Conservation (phyloP, 768 basidiomycete genomes). For the Kwoniella europaea region DNA sequence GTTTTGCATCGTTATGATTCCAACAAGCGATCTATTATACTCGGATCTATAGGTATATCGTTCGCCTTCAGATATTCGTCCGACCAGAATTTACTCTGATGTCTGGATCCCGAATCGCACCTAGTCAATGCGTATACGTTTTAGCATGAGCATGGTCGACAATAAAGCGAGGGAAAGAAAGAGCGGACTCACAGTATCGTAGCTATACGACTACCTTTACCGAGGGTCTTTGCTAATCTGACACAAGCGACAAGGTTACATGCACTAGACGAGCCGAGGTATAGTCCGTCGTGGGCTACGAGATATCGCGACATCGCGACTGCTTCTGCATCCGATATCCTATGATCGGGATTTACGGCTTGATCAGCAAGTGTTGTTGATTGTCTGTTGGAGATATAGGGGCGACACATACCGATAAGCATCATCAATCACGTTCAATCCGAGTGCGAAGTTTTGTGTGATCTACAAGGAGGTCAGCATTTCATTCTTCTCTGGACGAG, state of each 20-base stretch:
- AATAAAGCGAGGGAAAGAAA: neutral
- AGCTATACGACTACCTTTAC: constrained; percentile 72
- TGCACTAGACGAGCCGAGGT: constrained; percentile 93
- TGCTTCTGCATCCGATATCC: constrained; percentile 90
- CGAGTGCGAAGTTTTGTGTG: constrained; percentile 86
- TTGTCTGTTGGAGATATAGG: no score
- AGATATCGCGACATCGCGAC: constrained; percentile 95
- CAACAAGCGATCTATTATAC: constrained; percentile 38
- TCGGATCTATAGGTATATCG: constrained; percentile 39
- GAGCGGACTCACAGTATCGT: constrained; percentile 72
- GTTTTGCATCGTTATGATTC: constrained; percentile 7
- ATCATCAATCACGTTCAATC: constrained; percentile 82
- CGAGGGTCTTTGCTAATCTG: constrained; percentile 73
- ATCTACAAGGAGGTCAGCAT: constrained; percentile 55
- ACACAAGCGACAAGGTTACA: constrained; percentile 94
- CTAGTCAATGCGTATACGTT: constrained; percentile 58
- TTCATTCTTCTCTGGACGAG: no score
- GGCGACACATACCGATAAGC: constrained; percentile 70
- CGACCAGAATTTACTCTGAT: constrained; percentile 76
- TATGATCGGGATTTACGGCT: constrained; percentile 51
- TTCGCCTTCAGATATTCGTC: constrained; percentile 50
- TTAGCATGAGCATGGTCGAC: neutral
- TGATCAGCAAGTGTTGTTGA: no score
- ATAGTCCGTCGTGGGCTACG: constrained; percentile 86
- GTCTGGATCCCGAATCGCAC: constrained; percentile 87